Conservation (phyloP, 169 alveolate genomes). For the Plasmodium fragile region DNA sequence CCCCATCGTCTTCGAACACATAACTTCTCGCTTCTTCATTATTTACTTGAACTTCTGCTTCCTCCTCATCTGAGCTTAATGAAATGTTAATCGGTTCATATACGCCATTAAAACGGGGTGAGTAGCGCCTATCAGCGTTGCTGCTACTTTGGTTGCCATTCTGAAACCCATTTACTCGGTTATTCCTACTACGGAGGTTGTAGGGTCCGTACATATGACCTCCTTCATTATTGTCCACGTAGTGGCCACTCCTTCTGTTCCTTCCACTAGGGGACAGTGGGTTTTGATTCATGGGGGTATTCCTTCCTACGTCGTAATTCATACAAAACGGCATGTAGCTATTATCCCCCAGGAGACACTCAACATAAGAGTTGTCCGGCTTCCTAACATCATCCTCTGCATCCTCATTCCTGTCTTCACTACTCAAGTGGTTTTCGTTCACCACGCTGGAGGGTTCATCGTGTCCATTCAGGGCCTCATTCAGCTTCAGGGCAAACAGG, state of each 20-base stretch:
- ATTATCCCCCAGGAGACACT: slow-evolving; percentile 43
- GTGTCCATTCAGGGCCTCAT: slow-evolving; percentile 31
- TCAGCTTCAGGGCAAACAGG: slow-evolving; percentile 48
- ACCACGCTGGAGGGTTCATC: background rate
- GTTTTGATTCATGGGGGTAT: background rate
- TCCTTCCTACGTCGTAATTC: background rate
- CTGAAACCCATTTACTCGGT: background rate
- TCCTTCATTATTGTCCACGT: background rate
- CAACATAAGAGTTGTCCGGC: slow-evolving; percentile 55
- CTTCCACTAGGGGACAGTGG: background rate
- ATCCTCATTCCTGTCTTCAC: background rate
- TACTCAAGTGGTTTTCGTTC: background rate
- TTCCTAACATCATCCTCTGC: slow-evolving; percentile 9
- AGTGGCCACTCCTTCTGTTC: background rate
- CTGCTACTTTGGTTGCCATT: background rate
- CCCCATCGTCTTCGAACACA: background rate
- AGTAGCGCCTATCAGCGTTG: background rate
- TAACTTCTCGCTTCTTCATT: background rate
- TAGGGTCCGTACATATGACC: background rate
- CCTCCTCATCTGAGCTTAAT: background rate
- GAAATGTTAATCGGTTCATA: background rate
- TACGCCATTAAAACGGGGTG: background rate
- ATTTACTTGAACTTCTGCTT: background rate
- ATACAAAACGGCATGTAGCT: background rate
- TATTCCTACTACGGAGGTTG: background rate